phyloP scores from a whole-genome alignment of 345 rosid genomes.

The Citrus unshiu region DNA sequence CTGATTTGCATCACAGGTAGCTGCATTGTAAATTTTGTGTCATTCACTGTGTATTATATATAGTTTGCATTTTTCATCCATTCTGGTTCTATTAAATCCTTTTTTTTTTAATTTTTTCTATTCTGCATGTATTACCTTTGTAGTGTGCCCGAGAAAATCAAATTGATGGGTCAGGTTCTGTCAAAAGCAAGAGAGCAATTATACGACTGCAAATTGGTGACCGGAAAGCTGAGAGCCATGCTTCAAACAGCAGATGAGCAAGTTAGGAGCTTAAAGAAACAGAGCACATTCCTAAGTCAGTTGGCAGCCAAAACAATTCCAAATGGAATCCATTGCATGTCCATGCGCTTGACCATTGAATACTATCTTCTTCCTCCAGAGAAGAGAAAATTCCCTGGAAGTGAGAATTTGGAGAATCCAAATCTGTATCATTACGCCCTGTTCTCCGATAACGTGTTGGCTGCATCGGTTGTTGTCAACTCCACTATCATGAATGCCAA shows the following conservation, averaged over 20 bases:
- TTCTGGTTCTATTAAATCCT: slow-evolving; percentile 13
- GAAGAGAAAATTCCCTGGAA: slow-evolving; percentile 83
- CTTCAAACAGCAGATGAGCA: slow-evolving; percentile 95
- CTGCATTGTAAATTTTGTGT: background rate
- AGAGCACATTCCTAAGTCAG: slow-evolving; percentile 98
- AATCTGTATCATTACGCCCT: slow-evolving; percentile 91
- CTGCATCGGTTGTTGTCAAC: slow-evolving; percentile 99
- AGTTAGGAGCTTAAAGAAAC: slow-evolving; percentile 97
- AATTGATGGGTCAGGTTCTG: slow-evolving; percentile 86
- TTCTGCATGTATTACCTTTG: slow-evolving; percentile 11
- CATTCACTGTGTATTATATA: background rate
- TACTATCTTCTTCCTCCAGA: slow-evolving; percentile 85
- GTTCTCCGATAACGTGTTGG: slow-evolving; percentile 98
- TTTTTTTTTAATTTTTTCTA: background rate
- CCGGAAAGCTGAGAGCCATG: slow-evolving; percentile 97
- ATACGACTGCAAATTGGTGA: slow-evolving; percentile 92
- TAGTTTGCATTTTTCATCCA: background rate
- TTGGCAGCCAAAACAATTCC: slow-evolving; percentile 98
- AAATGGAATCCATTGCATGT: slow-evolving; percentile 90
- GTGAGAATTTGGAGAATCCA: slow-evolving; percentile 85
- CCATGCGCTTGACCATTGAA: slow-evolving; percentile 94
- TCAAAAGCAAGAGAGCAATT: slow-evolving; percentile 76
- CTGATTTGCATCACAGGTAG: slow-evolving; percentile 83
- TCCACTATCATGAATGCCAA: slow-evolving; percentile 90
- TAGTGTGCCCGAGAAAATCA: slow-evolving; percentile 81